Evolutionary conservation across 441 rosid species (phyloP).

Genomic region (Euphorbia corollata): DNA sequence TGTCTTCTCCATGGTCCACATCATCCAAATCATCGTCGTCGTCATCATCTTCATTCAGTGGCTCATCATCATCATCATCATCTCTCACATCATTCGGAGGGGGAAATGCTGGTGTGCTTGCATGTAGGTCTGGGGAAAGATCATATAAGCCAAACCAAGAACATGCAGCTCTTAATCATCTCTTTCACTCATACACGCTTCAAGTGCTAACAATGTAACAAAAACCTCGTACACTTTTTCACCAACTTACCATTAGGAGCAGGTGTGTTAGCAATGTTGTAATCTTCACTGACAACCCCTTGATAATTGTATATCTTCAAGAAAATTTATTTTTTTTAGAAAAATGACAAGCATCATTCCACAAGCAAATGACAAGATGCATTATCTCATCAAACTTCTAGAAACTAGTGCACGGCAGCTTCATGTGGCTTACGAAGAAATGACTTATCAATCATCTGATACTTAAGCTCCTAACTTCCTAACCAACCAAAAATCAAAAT

Average conservation of each 20-base stretch:
- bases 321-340: constrained; percentile 2
- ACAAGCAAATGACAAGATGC: constrained; percentile 9
- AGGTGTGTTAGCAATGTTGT: constrained; percentile 81
- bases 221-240: not conserved
- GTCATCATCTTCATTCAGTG: constrained; percentile 81
- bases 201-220: not conserved
- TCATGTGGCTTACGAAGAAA: not conserved
- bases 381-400: not conserved
- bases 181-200: not conserved
- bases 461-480: not conserved
- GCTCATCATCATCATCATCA: constrained; percentile 82
- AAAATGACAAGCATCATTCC: not conserved
- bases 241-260: constrained; percentile 63
- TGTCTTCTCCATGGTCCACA: constrained; percentile 75
- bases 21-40: constrained; percentile 81
- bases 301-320: constrained; percentile 86
- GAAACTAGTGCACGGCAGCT: not conserved
- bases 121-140: constrained; percentile 56
- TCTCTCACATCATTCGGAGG: constrained; percentile 44
- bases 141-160: constrained; percentile 16
- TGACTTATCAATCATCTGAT: not conserved
- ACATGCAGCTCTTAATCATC: not conserved
- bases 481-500: not conserved
- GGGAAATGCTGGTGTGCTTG: constrained; percentile 60
- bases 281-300: constrained; percentile 79